Evolutionary conservation across 371 early-diverging fungal species (phyloP), one percentile per base, ranked within the genome.

Genomic region (Mucor irregularis): DNA sequence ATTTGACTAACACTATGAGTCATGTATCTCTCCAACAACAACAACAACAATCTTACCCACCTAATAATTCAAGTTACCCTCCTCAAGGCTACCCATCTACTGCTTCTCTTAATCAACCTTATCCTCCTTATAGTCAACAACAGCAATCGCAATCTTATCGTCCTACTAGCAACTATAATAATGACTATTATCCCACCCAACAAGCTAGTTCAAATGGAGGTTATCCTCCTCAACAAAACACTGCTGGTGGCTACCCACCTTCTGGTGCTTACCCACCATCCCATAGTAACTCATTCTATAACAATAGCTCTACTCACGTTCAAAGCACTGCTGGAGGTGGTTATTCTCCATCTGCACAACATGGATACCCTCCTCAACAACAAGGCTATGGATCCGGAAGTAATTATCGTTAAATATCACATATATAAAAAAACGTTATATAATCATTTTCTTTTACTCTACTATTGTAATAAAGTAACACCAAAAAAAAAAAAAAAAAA

Each of bases 311-410:
- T 40, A 40, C 21, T 40, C 10, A 3, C 24, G 17, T 9, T 19
- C 24, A 46, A 21, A 28, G 33, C 29, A 38, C 37, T 51, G 45
- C 24, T 24, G 25, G 14, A 38, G 38, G 38, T 22, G 59, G 59
- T 10, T 53, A 59, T 47, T 59, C 59, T 16, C 59, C 59, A 8
- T 52, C 52, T 28, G 53, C 59, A 14, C 38, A 45, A 34, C 59
- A 59, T 29, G 59, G 59, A 46, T 59, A 59, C 40, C 59, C 46
- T 47, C 59, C 59, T 39, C 58, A 59, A 16, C 43, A 25, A 42
- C 46, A 43, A 40, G 46, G 39, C 21, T 52, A 52, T 33, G 53
- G 59, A 21, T 22, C 8, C 21, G 38, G 35, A 22, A 38, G 17
- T 26, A 24, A 29, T n/a, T 55, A 55, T 29, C 55, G 55, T 29